Conservation (phyloP, 129 eudicot genomes). For the Centrapalus pauciflorus region DNA sequence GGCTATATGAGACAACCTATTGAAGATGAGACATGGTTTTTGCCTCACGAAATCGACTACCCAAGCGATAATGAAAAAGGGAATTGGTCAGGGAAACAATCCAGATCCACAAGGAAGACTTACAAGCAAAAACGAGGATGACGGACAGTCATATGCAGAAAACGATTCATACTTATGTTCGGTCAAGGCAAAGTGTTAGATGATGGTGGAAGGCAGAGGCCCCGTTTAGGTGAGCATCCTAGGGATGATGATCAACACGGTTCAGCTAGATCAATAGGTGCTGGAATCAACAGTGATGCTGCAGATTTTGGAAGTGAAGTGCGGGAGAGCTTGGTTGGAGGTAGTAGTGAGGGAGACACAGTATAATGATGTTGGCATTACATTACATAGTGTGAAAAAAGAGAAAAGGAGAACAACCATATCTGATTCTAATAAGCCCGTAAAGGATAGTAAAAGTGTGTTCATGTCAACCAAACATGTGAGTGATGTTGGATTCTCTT, state of each 20-base stretch:
- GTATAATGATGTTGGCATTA: conserved; percentile 33
- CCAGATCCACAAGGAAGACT: conserved; percentile 51
- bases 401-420: conserved; percentile 28
- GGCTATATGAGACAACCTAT: no score
- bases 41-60: no score
- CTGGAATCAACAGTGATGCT: conserved; percentile 54
- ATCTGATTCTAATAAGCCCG: conserved; percentile 27
- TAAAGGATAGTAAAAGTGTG: conserved; percentile 24
- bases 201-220: conserved; percentile 46
- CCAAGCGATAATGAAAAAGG: no score
- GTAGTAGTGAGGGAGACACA: conserved; percentile 67
- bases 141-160: conserved; percentile 57
- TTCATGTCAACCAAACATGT: conserved; percentile 25
- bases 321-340: conserved; percentile 54
- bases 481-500: conserved; percentile 49
- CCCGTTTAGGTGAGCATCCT: conserved; percentile 30
- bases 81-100: conserved; percentile 50
- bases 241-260: conserved; percentile 51
- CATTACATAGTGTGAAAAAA: conserved; percentile 24
- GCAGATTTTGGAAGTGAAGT: conserved; percentile 56
- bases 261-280: conserved; percentile 60
- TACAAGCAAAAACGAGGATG: conserved; percentile 49
- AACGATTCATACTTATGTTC: conserved; percentile 60
- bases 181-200: conserved; percentile 34
- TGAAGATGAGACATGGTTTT: no score